phyloP scores from a whole-genome alignment of 805 yeast genomes.

The Zygosaccharomyces lentus region DNA sequence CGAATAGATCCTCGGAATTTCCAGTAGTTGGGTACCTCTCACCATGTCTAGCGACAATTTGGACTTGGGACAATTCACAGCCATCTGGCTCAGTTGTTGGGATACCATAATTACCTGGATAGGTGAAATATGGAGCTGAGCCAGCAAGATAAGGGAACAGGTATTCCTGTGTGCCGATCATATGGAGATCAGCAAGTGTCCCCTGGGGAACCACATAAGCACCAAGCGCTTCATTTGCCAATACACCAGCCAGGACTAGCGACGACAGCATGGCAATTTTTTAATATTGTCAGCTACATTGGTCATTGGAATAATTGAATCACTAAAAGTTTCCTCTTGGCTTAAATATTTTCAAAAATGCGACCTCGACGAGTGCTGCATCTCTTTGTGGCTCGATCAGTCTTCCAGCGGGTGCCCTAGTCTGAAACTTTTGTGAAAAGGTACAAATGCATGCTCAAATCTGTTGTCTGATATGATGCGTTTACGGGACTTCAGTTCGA shows the following conservation, averaged over 20 bases:
- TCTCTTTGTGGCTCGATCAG: no score
- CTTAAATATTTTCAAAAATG: no score
- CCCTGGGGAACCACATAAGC: constrained; percentile 11
- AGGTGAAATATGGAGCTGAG: constrained; percentile 51
- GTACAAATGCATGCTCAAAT: no score
- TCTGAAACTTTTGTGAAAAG: no score
- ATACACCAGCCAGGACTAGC: constrained; percentile 58
- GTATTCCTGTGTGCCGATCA: constrained; percentile 28
- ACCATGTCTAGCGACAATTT: constrained; percentile 71
- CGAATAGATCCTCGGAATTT: constrained; percentile 38
- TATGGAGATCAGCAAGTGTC: constrained; percentile 6
- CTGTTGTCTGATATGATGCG: no score
- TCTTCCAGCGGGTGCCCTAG: no score
- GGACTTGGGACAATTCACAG: constrained; percentile 62
- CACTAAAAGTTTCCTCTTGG: no score
- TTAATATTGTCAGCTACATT: no score
- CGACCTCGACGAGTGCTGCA: no score
- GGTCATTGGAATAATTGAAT: no score
- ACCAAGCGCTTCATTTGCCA: constrained; percentile 42
- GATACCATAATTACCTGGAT: constrained; percentile 49
- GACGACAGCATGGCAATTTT: constrained; percentile 39
- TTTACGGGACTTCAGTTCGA: no score
- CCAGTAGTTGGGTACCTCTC: constrained; percentile 63
- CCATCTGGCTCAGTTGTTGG: constrained; percentile 42
- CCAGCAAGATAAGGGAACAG: constrained; percentile 51